Evolutionary conservation across 169 alveolate genomes (phyloP).

Genomic region (Babesia sp.): DNA sequence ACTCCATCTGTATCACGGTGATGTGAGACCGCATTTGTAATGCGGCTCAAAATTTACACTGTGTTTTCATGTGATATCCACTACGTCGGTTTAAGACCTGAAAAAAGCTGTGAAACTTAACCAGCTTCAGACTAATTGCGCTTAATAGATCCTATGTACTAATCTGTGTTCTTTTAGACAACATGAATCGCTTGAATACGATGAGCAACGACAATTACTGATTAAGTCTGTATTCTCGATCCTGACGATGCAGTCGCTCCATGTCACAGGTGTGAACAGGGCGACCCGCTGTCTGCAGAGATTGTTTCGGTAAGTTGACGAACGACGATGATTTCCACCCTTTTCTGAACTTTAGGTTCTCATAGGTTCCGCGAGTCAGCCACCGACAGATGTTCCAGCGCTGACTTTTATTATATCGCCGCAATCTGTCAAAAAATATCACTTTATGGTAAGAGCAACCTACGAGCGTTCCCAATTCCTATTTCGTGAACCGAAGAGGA

Average conservation of each 20-base stretch:
- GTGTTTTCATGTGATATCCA: too few species aligned
- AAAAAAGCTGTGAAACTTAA: too few species aligned
- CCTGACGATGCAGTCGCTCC: slow-evolving; percentile 60
- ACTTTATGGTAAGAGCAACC: neutral
- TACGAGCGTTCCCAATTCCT: slow-evolving; percentile 69
- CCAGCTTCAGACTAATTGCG: too few species aligned
- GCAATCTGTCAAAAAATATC: slow-evolving; percentile 10
- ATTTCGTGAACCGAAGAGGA: slow-evolving; percentile 13
- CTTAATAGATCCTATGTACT: too few species aligned
- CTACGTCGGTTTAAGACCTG: too few species aligned
- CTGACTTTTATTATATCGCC: slow-evolving; percentile 51
- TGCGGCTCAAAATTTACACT: too few species aligned
- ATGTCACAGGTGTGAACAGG: slow-evolving; percentile 55
- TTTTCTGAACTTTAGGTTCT: slow-evolving; percentile 57
- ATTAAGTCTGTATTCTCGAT: slow-evolving; percentile 16
- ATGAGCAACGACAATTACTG: neutral
- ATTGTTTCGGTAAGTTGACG: slow-evolving; percentile 46
- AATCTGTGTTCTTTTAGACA: too few species aligned
- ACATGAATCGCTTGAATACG: neutral
- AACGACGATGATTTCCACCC: slow-evolving; percentile 52
- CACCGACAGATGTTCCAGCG: slow-evolving; percentile 60
- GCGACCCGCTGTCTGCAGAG: neutral
- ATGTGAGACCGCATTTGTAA: too few species aligned
- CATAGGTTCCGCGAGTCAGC: slow-evolving; percentile 60
- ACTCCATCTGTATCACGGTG: too few species aligned